These are phyloP conservation scores for Petunia secreta DNA, from an alignment of 257 asterid genomes.

Conservation along the genomic window DNA sequence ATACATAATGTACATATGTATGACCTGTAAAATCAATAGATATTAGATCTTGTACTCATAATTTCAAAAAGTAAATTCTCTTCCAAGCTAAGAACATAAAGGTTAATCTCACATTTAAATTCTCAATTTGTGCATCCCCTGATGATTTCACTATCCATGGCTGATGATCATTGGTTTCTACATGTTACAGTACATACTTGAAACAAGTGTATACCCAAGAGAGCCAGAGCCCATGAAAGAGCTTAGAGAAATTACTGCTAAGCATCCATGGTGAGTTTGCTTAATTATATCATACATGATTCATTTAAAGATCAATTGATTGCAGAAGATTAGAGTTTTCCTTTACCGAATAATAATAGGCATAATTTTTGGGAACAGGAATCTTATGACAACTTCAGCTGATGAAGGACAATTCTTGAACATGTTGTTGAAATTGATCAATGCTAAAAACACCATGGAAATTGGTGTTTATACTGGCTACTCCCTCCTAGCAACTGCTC, in stretches of 20 bases:
- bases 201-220: slow-evolving; percentile 85
- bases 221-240: slow-evolving; percentile 94
- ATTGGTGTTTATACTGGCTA: slow-evolving; percentile 94
- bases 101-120: neutral
- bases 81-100: too few species aligned
- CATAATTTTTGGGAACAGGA: slow-evolving; percentile 45
- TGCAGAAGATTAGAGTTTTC: neutral
- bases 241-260: slow-evolving; percentile 84
- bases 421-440: slow-evolving; percentile 83
- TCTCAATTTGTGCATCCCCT: neutral
- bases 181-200: slow-evolving; percentile 66
- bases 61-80: too few species aligned
- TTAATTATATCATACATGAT: neutral
- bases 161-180: neutral
- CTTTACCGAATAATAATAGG: neutral
- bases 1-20: too few species aligned
- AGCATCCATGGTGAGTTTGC: slow-evolving; percentile 74
- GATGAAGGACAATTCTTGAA: slow-evolving; percentile 87
- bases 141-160: too few species aligned
- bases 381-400: slow-evolving; percentile 85
- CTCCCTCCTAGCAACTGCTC: slow-evolving; percentile 86
- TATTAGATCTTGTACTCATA: too few species aligned
- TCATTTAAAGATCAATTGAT: neutral
- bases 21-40: too few species aligned
- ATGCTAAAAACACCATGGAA: slow-evolving; percentile 92